These are phyloP conservation scores for Dendrothele bispora DNA, from an alignment of 768 basidiomycete species.

Conservation along the genomic window DNA sequence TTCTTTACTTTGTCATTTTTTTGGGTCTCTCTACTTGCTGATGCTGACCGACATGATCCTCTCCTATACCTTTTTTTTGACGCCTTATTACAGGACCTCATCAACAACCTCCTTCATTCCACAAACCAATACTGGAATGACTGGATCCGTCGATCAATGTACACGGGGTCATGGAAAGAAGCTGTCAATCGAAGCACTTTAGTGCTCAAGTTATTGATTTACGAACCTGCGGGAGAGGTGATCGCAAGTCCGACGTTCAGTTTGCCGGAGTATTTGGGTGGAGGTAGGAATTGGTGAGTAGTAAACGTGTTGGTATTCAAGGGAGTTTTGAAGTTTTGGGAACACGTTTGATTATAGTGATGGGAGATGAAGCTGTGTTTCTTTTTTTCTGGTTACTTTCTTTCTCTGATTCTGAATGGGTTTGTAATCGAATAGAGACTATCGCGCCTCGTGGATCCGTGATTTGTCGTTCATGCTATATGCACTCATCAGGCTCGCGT, in stretches of 20 bases:
- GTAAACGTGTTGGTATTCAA: too few relatives aligned
- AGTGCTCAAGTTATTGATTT: slow-evolving; percentile 91
- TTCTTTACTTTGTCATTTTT: background rate
- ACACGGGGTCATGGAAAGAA: slow-evolving; percentile 93
- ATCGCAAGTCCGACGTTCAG: slow-evolving; percentile 96
- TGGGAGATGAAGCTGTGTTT: too few relatives aligned
- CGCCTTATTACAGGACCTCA: slow-evolving; percentile 46
- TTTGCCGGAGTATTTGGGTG: slow-evolving; percentile 88
- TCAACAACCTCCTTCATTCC: slow-evolving; percentile 59
- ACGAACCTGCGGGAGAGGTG: slow-evolving; percentile 88
- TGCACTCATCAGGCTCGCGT: slow-evolving; percentile 89
- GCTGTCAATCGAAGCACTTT: slow-evolving; percentile 89
- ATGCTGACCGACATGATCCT: too few relatives aligned
- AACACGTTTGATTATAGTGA: too few relatives aligned
- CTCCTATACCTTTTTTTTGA: too few relatives aligned
- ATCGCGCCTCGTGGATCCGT: slow-evolving; percentile 76
- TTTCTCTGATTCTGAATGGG: too few relatives aligned
- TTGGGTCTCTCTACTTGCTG: background rate
- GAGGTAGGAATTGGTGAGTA: slow-evolving; percentile 79
- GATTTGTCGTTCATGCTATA: slow-evolving; percentile 96
- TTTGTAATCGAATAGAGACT: too few relatives aligned
- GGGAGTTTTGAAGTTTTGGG: too few relatives aligned
- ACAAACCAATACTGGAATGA: slow-evolving; percentile 83
- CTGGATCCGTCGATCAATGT: slow-evolving; percentile 86
- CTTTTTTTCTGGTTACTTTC: background rate